Conservation (phyloP, 2,329 filamentous ascomycete genomes). For the Diaporthe vaccinii region DNA sequence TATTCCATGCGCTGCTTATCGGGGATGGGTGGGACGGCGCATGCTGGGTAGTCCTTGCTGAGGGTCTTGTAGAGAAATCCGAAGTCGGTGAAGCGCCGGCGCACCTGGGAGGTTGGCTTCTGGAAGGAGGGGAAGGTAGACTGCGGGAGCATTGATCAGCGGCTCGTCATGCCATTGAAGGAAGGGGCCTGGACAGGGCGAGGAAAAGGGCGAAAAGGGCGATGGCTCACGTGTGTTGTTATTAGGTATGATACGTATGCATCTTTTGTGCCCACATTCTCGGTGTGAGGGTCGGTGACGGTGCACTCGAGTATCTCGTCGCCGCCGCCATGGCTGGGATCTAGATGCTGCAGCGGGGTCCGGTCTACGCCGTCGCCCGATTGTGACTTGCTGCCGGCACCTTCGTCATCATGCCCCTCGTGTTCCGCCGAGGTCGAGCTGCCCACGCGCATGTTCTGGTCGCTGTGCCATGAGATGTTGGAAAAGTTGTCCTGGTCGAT, state of each 20-base stretch:
- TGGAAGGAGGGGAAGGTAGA: conserved; percentile 96
- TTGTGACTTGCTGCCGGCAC: conserved; percentile 48
- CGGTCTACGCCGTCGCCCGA: conserved; percentile 60
- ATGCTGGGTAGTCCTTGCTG: conserved; percentile 87
- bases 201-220: not conserved
- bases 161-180: not conserved
- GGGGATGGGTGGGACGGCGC: conserved; percentile 92
- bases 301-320: conserved; percentile 85
- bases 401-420: conserved; percentile 40
- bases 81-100: conserved; percentile 97
- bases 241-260: conserved; percentile 96
- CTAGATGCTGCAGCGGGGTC: conserved; percentile 64
- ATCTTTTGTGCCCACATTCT: conserved; percentile 96
- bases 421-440: conserved; percentile 45
- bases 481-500: conserved; percentile 81
- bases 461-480: conserved; percentile 82
- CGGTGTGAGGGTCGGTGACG: conserved; percentile 88
- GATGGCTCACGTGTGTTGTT: conserved; percentile 79
- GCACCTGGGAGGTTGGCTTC: conserved; percentile 81
- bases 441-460: conserved; percentile 62
- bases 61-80: conserved; percentile 95
- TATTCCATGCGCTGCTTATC: conserved; percentile 99
- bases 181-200: not conserved
- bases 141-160: conserved; percentile 58
- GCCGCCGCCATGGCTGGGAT: conserved; percentile 75